Evolutionary conservation across 2,329 filamentous ascomycete genomes (phyloP).

Genomic region (Scolecobasidium constrictum): DNA sequence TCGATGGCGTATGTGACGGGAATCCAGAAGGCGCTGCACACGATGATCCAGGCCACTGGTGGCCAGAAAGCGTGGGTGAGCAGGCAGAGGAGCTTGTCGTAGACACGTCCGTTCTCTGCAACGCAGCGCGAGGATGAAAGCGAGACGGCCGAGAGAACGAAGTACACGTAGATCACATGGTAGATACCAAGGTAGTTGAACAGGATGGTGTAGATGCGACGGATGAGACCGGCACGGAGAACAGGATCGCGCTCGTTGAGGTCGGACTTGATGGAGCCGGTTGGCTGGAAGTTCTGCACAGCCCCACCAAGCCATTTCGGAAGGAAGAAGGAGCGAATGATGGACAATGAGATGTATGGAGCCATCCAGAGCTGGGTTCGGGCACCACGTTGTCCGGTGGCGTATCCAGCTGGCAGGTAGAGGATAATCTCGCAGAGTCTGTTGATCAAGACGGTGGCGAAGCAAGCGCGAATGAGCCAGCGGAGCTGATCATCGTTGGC

Average conservation of each 20-base stretch:
- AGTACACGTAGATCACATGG: conserved; percentile 11
- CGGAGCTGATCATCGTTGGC: conserved; percentile 10
- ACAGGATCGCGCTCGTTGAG: conserved; percentile 13
- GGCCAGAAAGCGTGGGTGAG: conserved; percentile 13
- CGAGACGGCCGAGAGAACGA: conserved; percentile 9
- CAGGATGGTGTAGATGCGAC: conserved; percentile 10
- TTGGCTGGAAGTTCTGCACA: conserved; percentile 10
- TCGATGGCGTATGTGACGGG: conserved; percentile 51
- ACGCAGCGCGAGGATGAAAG: conserved; percentile 7
- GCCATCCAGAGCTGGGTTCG: conserved; percentile 13
- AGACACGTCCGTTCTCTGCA: neutral
- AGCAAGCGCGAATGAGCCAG: conserved; percentile 12
- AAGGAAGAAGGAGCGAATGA: conserved; percentile 13
- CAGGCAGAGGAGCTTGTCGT: conserved; percentile 11
- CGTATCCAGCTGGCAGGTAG: conserved; percentile 12
- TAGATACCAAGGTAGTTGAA: conserved; percentile 10
- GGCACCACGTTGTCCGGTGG: conserved; percentile 11
- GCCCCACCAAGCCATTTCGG: conserved; percentile 14
- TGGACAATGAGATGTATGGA: conserved; percentile 13
- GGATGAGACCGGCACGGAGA: conserved; percentile 9
- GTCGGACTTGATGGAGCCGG: conserved; percentile 11
- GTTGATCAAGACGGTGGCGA: conserved; percentile 11
- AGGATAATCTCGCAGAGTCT: conserved; percentile 11
- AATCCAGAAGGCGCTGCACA: conserved; percentile 11
- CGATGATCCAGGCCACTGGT: conserved; percentile 12